Base-by-base conservation (phyloP, 2,329 filamentous ascomycete species). In the Dendryphion nanum region DNA sequence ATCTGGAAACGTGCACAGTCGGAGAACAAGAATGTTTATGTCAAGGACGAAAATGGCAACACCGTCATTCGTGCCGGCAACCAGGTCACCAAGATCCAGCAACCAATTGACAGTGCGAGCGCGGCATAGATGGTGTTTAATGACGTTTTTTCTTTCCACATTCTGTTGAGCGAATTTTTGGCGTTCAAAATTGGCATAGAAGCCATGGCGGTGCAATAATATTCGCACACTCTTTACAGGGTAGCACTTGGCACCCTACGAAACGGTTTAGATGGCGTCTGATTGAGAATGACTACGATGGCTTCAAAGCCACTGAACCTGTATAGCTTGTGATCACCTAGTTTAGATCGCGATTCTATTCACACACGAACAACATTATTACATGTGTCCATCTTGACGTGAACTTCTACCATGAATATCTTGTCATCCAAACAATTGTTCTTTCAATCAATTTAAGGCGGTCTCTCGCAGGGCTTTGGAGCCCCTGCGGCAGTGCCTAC, bases 31-130 rank as follows among this genome's bases (percentile, higher is more conserved):
- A 86, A 90, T 55, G 77, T 86, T 41, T 81, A 83, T 41, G 83
- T 85, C 51, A 89, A 87, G 64, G 90, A 95, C 63, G 85, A 82
- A 13, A 75, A 81, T 37, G 90, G 89, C 35, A 79, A 88, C 66
- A 83, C 86, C 48, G 89, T 96, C 53, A 80, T 94, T 59, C 85
- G 90, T 48, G 89, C 90, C 50, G 89, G 89, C 37, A 76, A 81
- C 56, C 90, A 96, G 72, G 79, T 87, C 42, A 96, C 90, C 53
- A 89, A 88, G 70, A 80, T 94, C 35, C 72, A 82, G 15, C 82
- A 89, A 65, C 89, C 90, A 30, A 80, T 87, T 38, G 81, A 84
- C 47, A 90, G 83, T 54, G 90, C 90, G 42, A 89, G 89, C 68
- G 89, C 89, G 48, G 89, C 89, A 58, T 91, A 68, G 53, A 59